phyloP scores from a whole-genome alignment of 2,329 filamentous ascomycete species.

The Fusarium sp. region DNA sequence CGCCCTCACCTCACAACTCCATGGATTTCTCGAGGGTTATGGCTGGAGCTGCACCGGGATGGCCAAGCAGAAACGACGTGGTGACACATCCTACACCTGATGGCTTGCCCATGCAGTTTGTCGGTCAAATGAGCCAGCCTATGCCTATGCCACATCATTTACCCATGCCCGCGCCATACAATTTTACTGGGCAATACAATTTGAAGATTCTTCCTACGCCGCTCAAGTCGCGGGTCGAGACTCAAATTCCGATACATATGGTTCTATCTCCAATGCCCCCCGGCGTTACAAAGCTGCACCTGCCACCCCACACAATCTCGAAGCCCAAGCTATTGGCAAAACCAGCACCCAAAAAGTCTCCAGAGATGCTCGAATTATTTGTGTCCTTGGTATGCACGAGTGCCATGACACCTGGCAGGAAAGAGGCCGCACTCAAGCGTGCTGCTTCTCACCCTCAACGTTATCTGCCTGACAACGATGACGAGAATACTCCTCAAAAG shows the following conservation, averaged over 20 bases:
- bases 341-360: slow-evolving; percentile 69
- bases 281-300: slow-evolving; percentile 81
- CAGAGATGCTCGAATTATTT: slow-evolving; percentile 82
- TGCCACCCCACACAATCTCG: slow-evolving; percentile 91
- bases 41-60: slow-evolving; percentile 44
- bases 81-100: slow-evolving; percentile 41
- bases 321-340: slow-evolving; percentile 92
- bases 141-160: slow-evolving; percentile 49
- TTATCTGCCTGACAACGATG: slow-evolving; percentile 60
- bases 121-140: slow-evolving; percentile 43
- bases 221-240: slow-evolving; percentile 92
- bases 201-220: slow-evolving; percentile 75
- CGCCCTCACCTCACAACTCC: slow-evolving; percentile 58
- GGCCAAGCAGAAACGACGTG: slow-evolving; percentile 50
- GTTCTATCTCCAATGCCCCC: slow-evolving; percentile 79
- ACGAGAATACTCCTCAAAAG: slow-evolving; percentile 79
- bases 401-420: slow-evolving; percentile 79
- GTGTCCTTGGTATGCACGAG: slow-evolving; percentile 91
- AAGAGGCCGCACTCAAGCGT: slow-evolving; percentile 73
- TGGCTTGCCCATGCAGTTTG: slow-evolving; percentile 43
- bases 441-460: slow-evolving; percentile 57
- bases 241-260: slow-evolving; percentile 90
- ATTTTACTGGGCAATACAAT: slow-evolving; percentile 52
- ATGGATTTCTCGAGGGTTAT: slow-evolving; percentile 53
- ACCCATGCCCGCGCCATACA: slow-evolving; percentile 45